A percentile compares a stretch with the other conserved stretches of the same genome.
phyloP scores from a whole-genome alignment of 164 flowering plant genomes.

The Vitis cinerea region DNA sequence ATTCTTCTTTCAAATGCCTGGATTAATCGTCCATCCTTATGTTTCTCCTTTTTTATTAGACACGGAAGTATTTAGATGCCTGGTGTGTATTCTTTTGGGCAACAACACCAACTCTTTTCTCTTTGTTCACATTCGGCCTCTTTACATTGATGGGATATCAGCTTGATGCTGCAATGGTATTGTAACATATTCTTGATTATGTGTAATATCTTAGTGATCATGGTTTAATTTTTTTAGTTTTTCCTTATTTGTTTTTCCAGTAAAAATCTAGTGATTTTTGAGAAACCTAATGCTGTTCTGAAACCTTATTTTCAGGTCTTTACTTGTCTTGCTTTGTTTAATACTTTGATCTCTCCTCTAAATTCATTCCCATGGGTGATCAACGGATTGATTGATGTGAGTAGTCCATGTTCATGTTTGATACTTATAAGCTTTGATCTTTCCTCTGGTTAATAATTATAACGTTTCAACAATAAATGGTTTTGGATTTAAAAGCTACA shows the following conservation, averaged over 20 bases:
- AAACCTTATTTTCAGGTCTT: constrained; percentile 70
- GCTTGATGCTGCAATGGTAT: constrained; percentile 94
- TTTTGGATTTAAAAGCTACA: constrained; percentile 14
- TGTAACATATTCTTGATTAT: not conserved
- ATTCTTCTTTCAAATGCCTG: constrained; percentile 8
- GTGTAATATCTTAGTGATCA: not conserved
- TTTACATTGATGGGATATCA: constrained; percentile 72
- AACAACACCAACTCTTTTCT: constrained; percentile 93
- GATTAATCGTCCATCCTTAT: constrained; percentile 7
- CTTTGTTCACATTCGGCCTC: constrained; percentile 89
- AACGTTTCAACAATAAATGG: not conserved
- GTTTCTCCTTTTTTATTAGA: constrained; percentile 39
- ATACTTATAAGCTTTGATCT: not conserved
- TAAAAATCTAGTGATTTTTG: constrained; percentile 3
- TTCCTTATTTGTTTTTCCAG: not conserved
- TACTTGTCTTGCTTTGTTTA: constrained; percentile 93
- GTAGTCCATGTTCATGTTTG: constrained; percentile 27
- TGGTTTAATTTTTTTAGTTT: not conserved
- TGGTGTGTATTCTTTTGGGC: constrained; percentile 99
- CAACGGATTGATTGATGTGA: constrained; percentile 95
- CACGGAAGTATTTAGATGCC: constrained; percentile 94
- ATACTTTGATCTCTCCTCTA: constrained; percentile 86
- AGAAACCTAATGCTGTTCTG: constrained; percentile 2
- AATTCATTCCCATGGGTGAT: constrained; percentile 99
- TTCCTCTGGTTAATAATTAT: not conserved